A percentile compares a stretch with the other conserved stretches of the same genome.
Evolutionary conservation across 129 eudicot species (phyloP).

Genomic region (Sambucus nigra): DNA sequence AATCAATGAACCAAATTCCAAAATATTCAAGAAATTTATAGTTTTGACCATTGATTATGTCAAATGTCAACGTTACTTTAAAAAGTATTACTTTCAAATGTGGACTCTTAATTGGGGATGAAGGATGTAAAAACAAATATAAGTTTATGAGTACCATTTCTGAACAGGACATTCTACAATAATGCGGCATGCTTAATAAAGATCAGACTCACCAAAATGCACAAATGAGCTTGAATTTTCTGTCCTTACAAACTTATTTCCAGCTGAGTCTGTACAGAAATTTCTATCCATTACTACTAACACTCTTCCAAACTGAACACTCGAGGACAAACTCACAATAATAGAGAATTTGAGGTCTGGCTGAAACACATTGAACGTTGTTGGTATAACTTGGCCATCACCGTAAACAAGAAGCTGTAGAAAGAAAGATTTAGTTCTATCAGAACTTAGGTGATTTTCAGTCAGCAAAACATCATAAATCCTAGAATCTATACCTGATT

Average conservation of each 20-base stretch:
- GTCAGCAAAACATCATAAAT: neutral
- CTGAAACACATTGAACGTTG: slow-evolving; percentile 40
- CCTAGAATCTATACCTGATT: neutral
- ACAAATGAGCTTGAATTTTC: slow-evolving; percentile 41
- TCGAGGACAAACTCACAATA: slow-evolving; percentile 42
- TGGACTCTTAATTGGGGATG: too few species aligned
- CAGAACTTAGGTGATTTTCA: neutral
- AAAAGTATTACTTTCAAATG: too few species aligned
- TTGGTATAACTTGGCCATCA: slow-evolving; percentile 69
- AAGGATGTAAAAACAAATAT: too few species aligned
- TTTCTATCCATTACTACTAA: slow-evolving; percentile 63
- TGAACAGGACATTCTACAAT: too few species aligned
- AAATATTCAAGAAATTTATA: too few species aligned
- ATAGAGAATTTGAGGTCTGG: slow-evolving; percentile 56
- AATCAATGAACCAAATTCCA: too few species aligned
- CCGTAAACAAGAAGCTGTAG: slow-evolving; percentile 89
- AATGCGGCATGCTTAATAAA: too few species aligned
- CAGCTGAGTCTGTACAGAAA: slow-evolving; percentile 75
- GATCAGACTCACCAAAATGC: slow-evolving; percentile 58
- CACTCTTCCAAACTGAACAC: slow-evolving; percentile 55
- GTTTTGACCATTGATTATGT: too few species aligned
- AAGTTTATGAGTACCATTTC: neutral
- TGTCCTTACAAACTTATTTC: slow-evolving; percentile 59
- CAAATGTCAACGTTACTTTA: too few species aligned
- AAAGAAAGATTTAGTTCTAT: too few species aligned